Percentiles rank a stretch among this genome's conserved stretches.
Conservation (phyloP, 1,284 basidiomycete species). For the Leccinum colubrinum region DNA sequence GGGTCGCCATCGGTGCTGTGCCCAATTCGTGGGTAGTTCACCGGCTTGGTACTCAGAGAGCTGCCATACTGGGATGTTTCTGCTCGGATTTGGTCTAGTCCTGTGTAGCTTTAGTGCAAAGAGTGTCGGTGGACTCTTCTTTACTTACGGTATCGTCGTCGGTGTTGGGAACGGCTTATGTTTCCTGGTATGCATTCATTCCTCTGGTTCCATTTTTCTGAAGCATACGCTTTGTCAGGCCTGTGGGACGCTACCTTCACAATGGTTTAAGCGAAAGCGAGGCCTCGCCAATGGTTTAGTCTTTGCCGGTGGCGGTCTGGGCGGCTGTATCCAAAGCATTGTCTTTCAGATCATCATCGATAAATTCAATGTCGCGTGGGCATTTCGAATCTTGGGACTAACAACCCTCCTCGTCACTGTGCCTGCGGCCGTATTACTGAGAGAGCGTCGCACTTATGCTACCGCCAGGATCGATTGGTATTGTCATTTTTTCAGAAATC, state of each 20-base stretch:
- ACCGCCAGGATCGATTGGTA: conserved; percentile 22
- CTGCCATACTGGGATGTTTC: conserved; percentile 25
- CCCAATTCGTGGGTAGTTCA: conserved; percentile 30
- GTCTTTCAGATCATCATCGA: conserved; percentile 30
- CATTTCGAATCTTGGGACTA: conserved; percentile 35
- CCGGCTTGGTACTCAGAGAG: conserved; percentile 24
- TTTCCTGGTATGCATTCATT: conserved; percentile 19
- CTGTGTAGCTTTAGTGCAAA: conserved; percentile 29
- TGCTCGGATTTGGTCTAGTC: conserved; percentile 28
- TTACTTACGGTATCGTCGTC: conserved; percentile 29
- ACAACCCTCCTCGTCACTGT: conserved; percentile 28
- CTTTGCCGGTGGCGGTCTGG: conserved; percentile 34
- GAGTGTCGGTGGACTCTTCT: conserved; percentile 28
- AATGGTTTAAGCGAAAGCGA: conserved; percentile 33
- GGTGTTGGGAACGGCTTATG: conserved; percentile 22
- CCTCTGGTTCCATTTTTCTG: not conserved
- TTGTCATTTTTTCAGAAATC: not conserved
- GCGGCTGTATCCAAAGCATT: conserved; percentile 32
- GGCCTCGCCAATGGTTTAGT: conserved; percentile 36
- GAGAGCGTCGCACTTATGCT: conserved; percentile 26
- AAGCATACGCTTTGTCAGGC: conserved; percentile 12
- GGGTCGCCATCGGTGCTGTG: conserved; percentile 30
- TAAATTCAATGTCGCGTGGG: conserved; percentile 31
- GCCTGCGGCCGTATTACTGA: conserved; percentile 32
- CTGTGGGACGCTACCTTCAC: conserved; percentile 31